Percentiles rank a stretch among this genome's conserved stretches.
phyloP scores from a whole-genome alignment of 495 filamentous ascomycete genomes.

The Annulohypoxylon maeteangense region DNA sequence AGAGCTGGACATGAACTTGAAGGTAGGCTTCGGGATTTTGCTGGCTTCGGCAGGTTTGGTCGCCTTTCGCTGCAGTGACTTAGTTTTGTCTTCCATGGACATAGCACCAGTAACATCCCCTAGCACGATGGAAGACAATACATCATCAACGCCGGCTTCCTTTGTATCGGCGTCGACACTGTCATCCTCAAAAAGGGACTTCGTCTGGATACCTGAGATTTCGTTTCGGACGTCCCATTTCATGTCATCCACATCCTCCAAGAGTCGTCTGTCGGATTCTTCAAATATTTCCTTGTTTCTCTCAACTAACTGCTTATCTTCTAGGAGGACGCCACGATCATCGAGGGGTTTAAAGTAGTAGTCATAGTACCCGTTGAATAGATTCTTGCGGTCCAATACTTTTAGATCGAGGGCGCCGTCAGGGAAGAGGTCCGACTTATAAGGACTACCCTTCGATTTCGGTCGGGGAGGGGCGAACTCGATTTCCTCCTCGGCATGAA shows the following conservation, averaged over 20 bases:
- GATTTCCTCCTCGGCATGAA: conserved; percentile 65
- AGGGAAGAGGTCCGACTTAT: conserved; percentile 79
- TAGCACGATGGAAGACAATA: conserved; percentile 29
- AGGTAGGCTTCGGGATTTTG: conserved; percentile 39
- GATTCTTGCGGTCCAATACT: conserved; percentile 65
- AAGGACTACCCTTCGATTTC: conserved; percentile 69
- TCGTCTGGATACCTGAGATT: conserved; percentile 49
- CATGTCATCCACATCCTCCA: conserved; percentile 65
- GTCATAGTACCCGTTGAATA: conserved; percentile 74
- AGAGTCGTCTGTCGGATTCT: conserved; percentile 69
- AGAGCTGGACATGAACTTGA: conserved; percentile 29
- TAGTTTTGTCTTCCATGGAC: conserved; percentile 49
- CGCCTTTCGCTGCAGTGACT: conserved; percentile 46
- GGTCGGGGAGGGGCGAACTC: conserved; percentile 56
- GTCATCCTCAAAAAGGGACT: conserved; percentile 18
- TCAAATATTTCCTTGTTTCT: conserved; percentile 62
- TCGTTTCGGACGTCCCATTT: conserved; percentile 60
- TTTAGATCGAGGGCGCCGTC: conserved; percentile 63
- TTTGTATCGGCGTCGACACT: conserved; percentile 36
- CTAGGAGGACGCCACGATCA: conserved; percentile 71
- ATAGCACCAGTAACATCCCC: conserved; percentile 58
- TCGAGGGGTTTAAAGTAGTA: conserved; percentile 73
- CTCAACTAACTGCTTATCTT: conserved; percentile 69
- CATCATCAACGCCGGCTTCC: conserved; percentile 36
- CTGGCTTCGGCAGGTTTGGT: conserved; percentile 43